Percentiles rank a stretch among this genome's conserved stretches.
Conservation (phyloP, 257 asterid species). For the Perilla frutescens region DNA sequence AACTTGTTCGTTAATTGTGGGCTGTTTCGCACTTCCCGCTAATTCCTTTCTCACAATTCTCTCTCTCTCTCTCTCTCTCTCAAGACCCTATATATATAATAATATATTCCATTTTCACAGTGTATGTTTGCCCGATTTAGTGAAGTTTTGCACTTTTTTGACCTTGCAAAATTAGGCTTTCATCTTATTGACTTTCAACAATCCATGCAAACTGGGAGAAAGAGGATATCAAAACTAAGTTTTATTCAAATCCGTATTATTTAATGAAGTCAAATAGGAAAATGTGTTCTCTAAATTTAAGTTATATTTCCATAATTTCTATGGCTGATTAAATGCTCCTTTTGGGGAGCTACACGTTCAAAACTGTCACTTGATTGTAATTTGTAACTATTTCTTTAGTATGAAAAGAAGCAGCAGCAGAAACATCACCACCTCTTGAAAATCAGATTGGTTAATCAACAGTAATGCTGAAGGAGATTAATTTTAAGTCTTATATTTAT, state of each 20-base stretch:
- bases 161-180: not conserved
- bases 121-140: slow-evolving; percentile 27
- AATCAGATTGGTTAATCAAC: too few species aligned
- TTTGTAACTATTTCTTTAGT: too few species aligned
- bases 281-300: slow-evolving; percentile 1
- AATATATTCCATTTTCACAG: not conserved
- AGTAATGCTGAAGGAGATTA: too few species aligned
- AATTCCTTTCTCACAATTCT: slow-evolving; percentile 12
- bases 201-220: not conserved
- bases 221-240: not conserved
- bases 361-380: too few species aligned
- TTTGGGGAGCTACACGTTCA: not conserved
- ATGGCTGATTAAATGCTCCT: not conserved
- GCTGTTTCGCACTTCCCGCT: slow-evolving; percentile 27
- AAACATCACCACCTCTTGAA: too few species aligned
- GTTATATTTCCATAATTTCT: too few species aligned
- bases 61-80: too few species aligned
- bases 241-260: not conserved
- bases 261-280: slow-evolving; percentile 18
- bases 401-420: too few species aligned
- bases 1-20: not conserved
- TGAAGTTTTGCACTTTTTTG: not conserved
- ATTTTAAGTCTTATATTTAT: too few species aligned
- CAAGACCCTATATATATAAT: not conserved
- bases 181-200: not conserved